Percentiles rank a stretch among this genome's conserved stretches.
Conservation (phyloP, 371 early-diverging fungal genomes). For the Mucor saturninus region DNA sequence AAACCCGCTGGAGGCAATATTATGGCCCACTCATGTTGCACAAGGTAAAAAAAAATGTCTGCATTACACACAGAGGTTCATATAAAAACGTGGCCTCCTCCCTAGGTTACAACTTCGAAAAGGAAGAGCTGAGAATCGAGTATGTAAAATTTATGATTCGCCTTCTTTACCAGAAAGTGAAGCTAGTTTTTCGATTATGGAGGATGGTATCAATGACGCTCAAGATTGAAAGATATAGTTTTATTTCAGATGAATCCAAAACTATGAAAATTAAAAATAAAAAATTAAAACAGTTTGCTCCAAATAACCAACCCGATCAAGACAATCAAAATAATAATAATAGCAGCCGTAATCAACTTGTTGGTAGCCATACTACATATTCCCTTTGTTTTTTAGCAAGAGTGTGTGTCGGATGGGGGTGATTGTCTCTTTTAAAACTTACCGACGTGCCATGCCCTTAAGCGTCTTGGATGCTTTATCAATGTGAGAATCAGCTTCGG, state of each 20-base stretch:
- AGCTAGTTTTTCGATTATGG: constrained; percentile 69
- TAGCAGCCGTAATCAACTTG: constrained; percentile 86
- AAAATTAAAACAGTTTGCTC: constrained; percentile 60
- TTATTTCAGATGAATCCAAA: constrained; percentile 13
- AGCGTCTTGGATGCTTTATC: constrained; percentile 88
- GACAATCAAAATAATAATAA: constrained; percentile 80
- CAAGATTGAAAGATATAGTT: constrained; percentile 40
- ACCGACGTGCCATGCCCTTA: constrained; percentile 92
- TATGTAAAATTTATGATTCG: constrained; percentile 92
- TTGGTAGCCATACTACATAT: constrained; percentile 83
- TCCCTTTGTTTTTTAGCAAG: neutral
- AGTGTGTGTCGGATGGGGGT: neutral
- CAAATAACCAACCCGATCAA: constrained; percentile 86
- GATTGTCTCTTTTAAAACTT: constrained; percentile 26
- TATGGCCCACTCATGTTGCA: constrained; percentile 94
- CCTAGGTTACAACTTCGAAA: constrained; percentile 79
- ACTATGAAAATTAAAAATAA: neutral
- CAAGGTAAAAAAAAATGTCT: neutral
- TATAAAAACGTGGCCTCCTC: neutral
- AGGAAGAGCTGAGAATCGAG: constrained; percentile 81
- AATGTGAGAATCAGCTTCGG: constrained; percentile 88
- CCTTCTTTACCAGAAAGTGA: constrained; percentile 86
- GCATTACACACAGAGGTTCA: neutral
- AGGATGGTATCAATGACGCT: constrained; percentile 71
- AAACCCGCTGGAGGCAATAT: constrained; percentile 99